Evolutionary conservation across 2,329 filamentous ascomycete species (phyloP), one percentile per base, ranked within the genome.

Genomic region (Eutypella sp.): DNA sequence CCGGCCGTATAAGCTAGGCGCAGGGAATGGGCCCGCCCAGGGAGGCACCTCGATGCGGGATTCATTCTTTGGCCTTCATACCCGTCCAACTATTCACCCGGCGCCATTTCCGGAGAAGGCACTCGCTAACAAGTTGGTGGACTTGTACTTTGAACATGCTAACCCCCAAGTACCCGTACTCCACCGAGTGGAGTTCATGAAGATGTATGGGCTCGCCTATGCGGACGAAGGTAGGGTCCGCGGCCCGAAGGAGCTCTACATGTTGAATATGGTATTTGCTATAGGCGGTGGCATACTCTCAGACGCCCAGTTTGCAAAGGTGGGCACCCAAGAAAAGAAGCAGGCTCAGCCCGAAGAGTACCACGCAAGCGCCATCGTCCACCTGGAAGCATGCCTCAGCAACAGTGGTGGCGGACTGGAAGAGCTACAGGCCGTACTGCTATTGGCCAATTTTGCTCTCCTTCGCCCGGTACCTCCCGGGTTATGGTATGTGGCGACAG

Each of bases 51-150:
- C 87, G 11, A 93, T 96, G 85, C 81, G 91, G 48, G 92, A 97
- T 67, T 95, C 90, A 0, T 96, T 96, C 73, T 97, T 97, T 61
- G 92, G 92, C n/a, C 72, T 97, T 38, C 90, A 96, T 57, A 95
- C 89, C 2, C 91, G 87, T 57, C 89, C 91, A 2, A 89, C 84
- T 15, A 93, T 96, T 61, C 84, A 87, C 50, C 87, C 87, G 38
- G 91, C 91, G 1, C 76, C 82, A 1, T 96, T 97, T 57, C 93
- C 93, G 0, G 82, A 87, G 51, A 82, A 79, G 52, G 81, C 87
- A 25, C 73, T 96, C 3, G 92, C 84, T 1, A 68, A 79, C 45
- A 79, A 82, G 48, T 75, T 97, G 16, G 84, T 89, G 31, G 80
- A 83, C 45, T 77, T 96, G 31, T 97, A 96, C 65, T 97, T 97